Conservation (phyloP, 2,329 filamentous ascomycete genomes). For the Alternaria triticina region DNA sequence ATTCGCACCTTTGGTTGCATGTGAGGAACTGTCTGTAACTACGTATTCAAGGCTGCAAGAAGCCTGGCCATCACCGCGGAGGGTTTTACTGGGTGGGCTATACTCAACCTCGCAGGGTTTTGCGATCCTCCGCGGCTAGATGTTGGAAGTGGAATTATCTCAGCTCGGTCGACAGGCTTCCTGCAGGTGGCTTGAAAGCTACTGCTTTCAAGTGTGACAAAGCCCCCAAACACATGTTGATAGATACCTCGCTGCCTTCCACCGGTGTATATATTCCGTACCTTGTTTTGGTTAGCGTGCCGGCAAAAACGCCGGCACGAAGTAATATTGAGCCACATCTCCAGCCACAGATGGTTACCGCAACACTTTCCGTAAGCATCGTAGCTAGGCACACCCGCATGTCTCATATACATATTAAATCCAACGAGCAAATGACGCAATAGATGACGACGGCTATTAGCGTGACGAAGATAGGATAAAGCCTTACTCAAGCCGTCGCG, state of each 20-base stretch:
- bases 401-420: background rate
- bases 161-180: background rate
- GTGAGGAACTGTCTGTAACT: background rate
- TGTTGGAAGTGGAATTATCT: no score
- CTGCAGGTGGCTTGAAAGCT: background rate
- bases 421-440: background rate
- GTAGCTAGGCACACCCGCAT: background rate
- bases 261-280: background rate
- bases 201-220: background rate
- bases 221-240: background rate
- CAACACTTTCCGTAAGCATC: background rate
- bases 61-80: background rate
- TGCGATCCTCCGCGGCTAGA: background rate
- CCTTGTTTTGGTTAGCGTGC: background rate
- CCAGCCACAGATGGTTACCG: background rate
- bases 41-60: background rate
- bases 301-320: background rate
- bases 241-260: background rate
- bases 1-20: background rate
- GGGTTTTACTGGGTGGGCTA: background rate
- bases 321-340: background rate
- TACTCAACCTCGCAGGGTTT: background rate
- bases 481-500: background rate
- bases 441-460: background rate
- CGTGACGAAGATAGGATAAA: background rate